phyloP scores from a whole-genome alignment of 1,284 basidiomycete species.

The Albatrellus sp. region DNA sequence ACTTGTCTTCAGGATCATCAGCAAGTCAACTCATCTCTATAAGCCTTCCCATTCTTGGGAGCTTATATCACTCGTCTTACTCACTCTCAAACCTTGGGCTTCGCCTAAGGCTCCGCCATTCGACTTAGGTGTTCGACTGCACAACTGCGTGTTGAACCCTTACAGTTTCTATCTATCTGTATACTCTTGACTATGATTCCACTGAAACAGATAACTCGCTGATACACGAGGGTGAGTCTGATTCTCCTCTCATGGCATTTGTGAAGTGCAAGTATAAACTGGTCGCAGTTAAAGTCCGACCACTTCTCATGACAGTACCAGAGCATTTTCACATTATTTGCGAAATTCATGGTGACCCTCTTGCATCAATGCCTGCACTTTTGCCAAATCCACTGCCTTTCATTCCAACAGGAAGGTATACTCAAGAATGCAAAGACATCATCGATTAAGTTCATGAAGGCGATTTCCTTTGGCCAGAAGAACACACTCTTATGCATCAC shows the following conservation, averaged over 20 bases:
- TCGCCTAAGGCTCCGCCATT: no score
- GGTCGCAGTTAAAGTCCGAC: neutral
- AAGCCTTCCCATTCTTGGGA: no score
- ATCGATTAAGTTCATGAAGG: neutral
- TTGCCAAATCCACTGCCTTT: neutral
- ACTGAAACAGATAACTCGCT: no score
- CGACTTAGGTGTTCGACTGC: no score
- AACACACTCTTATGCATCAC: slow-evolving; percentile 14
- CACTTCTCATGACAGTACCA: neutral
- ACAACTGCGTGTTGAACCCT: no score
- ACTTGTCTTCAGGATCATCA: no score
- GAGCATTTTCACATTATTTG: no score
- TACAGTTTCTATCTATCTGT: no score
- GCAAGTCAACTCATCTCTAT: no score
- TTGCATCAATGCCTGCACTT: neutral
- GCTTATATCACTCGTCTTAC: no score
- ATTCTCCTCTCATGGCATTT: neutral
- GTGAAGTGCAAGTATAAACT: slow-evolving; percentile 3
- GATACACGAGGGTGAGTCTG: no score
- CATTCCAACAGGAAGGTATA: neutral
- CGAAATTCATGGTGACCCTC: neutral
- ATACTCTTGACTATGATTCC: neutral
- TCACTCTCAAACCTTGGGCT: no score
- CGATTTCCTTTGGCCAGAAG: slow-evolving; percentile 8
- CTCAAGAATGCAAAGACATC: neutral